phyloP scores from a whole-genome alignment of 1,139 yeast species.

The Debaryomyces fabryi region DNA sequence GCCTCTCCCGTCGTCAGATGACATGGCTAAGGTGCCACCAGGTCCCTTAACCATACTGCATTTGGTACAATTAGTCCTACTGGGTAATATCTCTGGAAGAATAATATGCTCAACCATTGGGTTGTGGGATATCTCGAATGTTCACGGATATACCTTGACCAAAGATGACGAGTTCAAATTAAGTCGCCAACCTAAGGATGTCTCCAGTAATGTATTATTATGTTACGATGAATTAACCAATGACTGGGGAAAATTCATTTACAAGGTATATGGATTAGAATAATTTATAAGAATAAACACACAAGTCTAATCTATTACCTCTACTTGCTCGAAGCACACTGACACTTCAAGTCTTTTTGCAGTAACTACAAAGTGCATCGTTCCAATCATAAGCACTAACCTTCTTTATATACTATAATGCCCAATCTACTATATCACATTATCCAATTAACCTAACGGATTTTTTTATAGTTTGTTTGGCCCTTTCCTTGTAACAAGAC shows the following conservation, averaged over 20 bases:
- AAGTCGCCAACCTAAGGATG: background rate
- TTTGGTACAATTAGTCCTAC: slow-evolving; percentile 20
- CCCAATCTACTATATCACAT: background rate
- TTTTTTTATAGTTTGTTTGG: background rate
- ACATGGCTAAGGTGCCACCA: background rate
- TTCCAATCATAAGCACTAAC: background rate
- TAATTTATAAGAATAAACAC: too few species aligned
- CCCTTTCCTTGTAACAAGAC: background rate
- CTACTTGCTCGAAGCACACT: too few species aligned
- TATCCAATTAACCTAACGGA: background rate
- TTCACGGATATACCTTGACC: slow-evolving; percentile 19
- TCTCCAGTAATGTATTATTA: slow-evolving; percentile 1
- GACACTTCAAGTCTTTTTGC: too few species aligned
- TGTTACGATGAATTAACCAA: slow-evolving; percentile 11
- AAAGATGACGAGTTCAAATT: slow-evolving; percentile 10
- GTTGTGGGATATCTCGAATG: slow-evolving; percentile 36
- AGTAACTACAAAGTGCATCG: background rate
- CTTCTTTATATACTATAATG: background rate
- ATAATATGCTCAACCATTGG: slow-evolving; percentile 36
- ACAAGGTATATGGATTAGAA: slow-evolving; percentile 27
- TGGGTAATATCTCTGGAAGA: slow-evolving; percentile 29
- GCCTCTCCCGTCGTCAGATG: slow-evolving; percentile 8
- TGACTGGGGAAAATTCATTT: slow-evolving; percentile 20
- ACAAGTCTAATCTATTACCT: too few species aligned
- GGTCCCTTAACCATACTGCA: slow-evolving; percentile 15